Evolutionary conservation across 768 basidiomycete species (phyloP).

Genomic region (Tulasnella sp.): DNA sequence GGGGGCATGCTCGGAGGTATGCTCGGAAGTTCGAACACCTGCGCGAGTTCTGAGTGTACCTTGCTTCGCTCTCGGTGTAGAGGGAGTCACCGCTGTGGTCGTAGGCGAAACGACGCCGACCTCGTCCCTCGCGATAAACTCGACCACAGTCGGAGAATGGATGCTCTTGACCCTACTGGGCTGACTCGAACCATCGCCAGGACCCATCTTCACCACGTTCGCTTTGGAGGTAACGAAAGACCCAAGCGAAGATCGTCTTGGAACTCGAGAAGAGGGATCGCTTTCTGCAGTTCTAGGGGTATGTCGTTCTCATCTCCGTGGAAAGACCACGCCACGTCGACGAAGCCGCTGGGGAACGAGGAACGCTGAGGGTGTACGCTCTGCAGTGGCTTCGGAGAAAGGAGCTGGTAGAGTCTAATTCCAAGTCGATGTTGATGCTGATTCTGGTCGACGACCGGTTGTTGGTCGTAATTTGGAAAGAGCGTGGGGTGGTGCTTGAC

Average conservation of each 20-base stretch:
- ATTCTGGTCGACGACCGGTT: background rate
- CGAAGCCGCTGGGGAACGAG: background rate
- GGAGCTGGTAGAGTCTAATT: background rate
- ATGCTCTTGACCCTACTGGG: background rate
- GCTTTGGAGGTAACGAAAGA: background rate
- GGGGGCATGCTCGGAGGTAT: background rate
- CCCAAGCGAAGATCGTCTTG: background rate
- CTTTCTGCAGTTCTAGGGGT: background rate
- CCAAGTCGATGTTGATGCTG: constrained; percentile 16
- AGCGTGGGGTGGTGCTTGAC: constrained; percentile 22
- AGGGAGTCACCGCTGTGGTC: background rate
- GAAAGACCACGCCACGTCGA: constrained; percentile 6
- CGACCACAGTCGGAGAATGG: background rate
- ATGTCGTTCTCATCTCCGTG: constrained; percentile 9
- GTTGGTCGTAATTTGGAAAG: constrained; percentile 28
- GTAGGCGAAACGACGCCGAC: background rate
- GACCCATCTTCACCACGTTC: background rate
- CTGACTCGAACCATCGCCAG: background rate
- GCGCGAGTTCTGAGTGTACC: background rate
- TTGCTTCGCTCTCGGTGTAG: background rate
- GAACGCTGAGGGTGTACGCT: background rate
- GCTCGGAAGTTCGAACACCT: background rate
- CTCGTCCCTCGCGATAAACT: background rate
- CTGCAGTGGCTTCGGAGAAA: background rate
- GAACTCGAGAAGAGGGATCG: background rate